These are phyloP conservation scores for Cytospora schulzeri DNA, from an alignment of 2,329 filamentous ascomycete genomes.

Conservation along the genomic window DNA sequence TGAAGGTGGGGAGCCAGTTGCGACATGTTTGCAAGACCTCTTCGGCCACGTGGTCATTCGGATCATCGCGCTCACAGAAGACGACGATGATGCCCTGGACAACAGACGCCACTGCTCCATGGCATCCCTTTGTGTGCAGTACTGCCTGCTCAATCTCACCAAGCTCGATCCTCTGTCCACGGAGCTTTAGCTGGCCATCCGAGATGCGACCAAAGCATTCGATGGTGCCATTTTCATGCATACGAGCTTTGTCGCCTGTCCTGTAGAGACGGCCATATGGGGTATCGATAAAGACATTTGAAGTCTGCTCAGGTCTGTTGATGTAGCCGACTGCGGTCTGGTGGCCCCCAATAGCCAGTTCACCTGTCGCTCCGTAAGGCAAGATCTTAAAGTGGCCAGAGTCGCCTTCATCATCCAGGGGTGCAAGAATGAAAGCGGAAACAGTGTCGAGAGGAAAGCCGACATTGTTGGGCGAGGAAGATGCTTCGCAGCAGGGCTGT, in stretches of 20 bases:
- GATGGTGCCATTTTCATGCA: conserved; percentile 68
- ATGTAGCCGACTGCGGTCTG: conserved; percentile 83
- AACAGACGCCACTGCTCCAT: conserved; percentile 67
- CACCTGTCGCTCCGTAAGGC: conserved; percentile 69
- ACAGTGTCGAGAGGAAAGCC: conserved; percentile 80
- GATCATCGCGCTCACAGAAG: conserved; percentile 64
- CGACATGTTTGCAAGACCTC: conserved; percentile 62
- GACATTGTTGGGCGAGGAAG: conserved; percentile 67
- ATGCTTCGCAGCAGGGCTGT: conserved; percentile 61
- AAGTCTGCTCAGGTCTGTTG: conserved; percentile 77
- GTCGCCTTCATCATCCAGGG: conserved; percentile 38
- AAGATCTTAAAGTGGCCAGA: conserved; percentile 47
- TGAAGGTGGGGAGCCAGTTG: conserved; percentile 78
- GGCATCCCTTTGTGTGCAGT: conserved; percentile 62
- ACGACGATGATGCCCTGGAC: conserved; percentile 70
- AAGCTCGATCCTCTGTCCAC: conserved; percentile 80
- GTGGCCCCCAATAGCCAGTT: conserved; percentile 77
- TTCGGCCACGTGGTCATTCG: conserved; percentile 39
- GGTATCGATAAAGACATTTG: conserved; percentile 68
- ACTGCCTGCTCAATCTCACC: conserved; percentile 76
- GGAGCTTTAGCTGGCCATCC: conserved; percentile 81
- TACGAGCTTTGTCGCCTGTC: conserved; percentile 79
- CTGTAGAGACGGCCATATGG: conserved; percentile 74
- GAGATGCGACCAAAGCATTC: conserved; percentile 82
- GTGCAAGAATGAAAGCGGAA: conserved; percentile 70